Base-by-base conservation (phyloP, 441 rosid species). In the Populus hybrid region DNA sequence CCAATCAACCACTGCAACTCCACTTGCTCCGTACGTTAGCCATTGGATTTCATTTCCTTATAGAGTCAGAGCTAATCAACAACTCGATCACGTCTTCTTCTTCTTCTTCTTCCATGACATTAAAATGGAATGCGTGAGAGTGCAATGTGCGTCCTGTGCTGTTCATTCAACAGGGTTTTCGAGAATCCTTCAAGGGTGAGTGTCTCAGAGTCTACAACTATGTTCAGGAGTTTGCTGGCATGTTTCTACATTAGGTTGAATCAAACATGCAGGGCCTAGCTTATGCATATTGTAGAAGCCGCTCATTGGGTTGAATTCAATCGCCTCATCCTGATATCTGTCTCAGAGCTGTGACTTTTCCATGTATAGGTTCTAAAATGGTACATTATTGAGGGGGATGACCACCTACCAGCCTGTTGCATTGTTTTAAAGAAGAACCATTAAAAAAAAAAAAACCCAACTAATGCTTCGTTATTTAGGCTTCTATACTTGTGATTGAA, bases 151-250 rank as follows among this genome's bases (percentile, higher is more conserved):
- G 33, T 31, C 33, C 33, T 31, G 33, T 31, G 33, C 33, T 31
- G 33, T 31, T 4, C 33, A 31, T 31, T 31, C 33, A 31, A 31
- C 33, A 31, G 33, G 33, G 88, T 75, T 75, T 90, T 71, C 92
- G 97, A 76, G 97, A 95, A 89, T 86, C 98, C 77, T 88, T 82
- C 79, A 87, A 84, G 84, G 93, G 99, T 95, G 86, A 84, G 89
- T 72, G 9, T 75, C 82, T 74, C 16, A 71, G 50, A 20, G 20
- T 56, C 73, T 75, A 16, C 7, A 67, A 40, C 75, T 69, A 29
- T 45, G 29, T 76, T 68, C 38, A 11, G 67, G 76, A 50, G 63
- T 59, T 29, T 74, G 9, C n/a, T 74, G 63, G 26, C 31, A 14
- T 65, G 31, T 69, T 36, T 66, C 45, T 72, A 23, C 71, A 18